Conservation (phyloP, 2,329 filamentous ascomycete genomes). For the Exophiala oligosperma region DNA sequence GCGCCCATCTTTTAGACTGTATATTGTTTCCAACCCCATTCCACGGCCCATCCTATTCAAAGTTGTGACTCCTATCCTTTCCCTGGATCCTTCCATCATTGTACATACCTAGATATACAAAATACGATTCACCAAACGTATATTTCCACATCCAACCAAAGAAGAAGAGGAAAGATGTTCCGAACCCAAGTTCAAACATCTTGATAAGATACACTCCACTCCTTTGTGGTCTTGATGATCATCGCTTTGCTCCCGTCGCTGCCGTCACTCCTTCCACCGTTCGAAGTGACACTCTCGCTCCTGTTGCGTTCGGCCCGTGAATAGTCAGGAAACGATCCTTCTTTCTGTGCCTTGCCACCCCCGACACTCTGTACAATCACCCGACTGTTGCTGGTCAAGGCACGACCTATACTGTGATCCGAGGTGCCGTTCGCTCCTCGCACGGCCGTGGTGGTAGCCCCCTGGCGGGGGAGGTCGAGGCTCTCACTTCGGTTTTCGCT, state of each 20-base stretch:
- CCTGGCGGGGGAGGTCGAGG: slow-evolving; percentile 16
- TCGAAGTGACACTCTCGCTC: slow-evolving; percentile 14
- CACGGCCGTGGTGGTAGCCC: neutral
- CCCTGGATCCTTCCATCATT: too few relatives aligned
- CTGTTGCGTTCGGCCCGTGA: neutral
- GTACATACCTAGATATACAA: too few relatives aligned
- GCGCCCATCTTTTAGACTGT: too few relatives aligned
- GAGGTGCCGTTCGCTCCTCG: neutral
- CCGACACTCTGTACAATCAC: slow-evolving; percentile 10
- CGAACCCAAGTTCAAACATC: slow-evolving; percentile 6
- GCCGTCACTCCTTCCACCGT: slow-evolving; percentile 13
- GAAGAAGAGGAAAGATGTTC: neutral
- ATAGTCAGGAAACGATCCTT: neutral
- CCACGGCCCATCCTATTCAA: too few relatives aligned
- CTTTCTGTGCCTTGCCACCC: slow-evolving; percentile 2
- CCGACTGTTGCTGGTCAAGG: slow-evolving; percentile 5
- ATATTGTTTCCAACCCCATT: too few relatives aligned
- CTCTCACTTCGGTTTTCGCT: slow-evolving; percentile 8
- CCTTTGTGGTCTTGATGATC: slow-evolving; percentile 22
- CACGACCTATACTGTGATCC: slow-evolving; percentile 10
- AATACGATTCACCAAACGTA: too few relatives aligned
- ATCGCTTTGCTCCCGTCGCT: slow-evolving; percentile 20
- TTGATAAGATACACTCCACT: slow-evolving; percentile 18
- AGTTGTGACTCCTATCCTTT: too few relatives aligned
- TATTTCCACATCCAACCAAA: neutral